Percentiles rank a stretch among this genome's conserved stretches.
phyloP scores from a whole-genome alignment of 2,329 filamentous ascomycete species.

The Xylaria sp. region DNA sequence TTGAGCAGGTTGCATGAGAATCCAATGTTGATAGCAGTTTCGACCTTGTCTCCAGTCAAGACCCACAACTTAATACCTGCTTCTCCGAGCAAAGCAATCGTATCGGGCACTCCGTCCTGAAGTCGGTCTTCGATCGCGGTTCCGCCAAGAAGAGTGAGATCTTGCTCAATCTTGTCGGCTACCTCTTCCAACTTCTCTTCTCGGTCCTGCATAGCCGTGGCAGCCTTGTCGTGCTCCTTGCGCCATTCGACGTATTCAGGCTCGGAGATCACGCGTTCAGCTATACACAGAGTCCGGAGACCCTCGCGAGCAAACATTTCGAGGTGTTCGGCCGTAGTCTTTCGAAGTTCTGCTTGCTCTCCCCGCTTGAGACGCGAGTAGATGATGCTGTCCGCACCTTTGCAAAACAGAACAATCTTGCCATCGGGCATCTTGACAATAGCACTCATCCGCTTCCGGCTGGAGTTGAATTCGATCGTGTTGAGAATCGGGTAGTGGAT shows the following conservation, averaged over 20 bases:
- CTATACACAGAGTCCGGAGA: conserved; percentile 91
- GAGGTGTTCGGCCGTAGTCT: conserved; percentile 85
- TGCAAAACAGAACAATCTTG: conserved; percentile 89
- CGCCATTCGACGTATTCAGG: conserved; percentile 85
- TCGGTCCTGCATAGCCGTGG: conserved; percentile 79
- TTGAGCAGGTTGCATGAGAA: conserved; percentile 98
- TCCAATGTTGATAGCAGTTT: conserved; percentile 99
- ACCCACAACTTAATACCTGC: conserved; percentile 99
- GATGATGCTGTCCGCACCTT: conserved; percentile 96
- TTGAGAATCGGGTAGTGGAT: conserved; percentile 86
- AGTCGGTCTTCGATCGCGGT: conserved; percentile 97
- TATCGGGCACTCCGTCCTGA: conserved; percentile 95
- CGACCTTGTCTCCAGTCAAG: conserved; percentile 95
- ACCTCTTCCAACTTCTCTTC: conserved; percentile 93
- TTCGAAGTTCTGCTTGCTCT: conserved; percentile 82
- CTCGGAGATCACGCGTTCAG: conserved; percentile 77
- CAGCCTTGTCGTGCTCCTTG: conserved; percentile 83
- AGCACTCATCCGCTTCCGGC: conserved; percentile 95
- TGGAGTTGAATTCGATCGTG: conserved; percentile 96
- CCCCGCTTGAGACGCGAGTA: conserved; percentile 87
- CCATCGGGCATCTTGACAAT: conserved; percentile 94
- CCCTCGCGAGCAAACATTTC: conserved; percentile 98
- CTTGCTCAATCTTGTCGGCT: conserved; percentile 86
- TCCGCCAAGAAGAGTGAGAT: conserved; percentile 84
- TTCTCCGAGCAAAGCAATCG: conserved; percentile 85